Evolutionary conservation across 116 monocot species (phyloP).

Genomic region (Phalaenopsis hybrid): DNA sequence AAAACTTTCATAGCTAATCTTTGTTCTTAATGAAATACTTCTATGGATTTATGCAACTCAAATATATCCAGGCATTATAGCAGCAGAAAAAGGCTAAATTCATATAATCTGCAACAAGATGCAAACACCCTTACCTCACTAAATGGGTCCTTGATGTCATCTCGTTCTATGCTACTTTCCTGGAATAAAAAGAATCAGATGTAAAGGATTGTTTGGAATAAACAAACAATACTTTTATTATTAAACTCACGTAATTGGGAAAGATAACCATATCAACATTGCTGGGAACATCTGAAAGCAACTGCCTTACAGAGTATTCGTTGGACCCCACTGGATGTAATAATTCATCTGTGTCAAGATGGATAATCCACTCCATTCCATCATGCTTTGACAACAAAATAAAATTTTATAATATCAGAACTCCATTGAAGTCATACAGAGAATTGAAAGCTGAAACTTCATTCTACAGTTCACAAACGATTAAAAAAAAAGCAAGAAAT

Average conservation of each 20-base stretch:
- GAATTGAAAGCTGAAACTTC: not conserved
- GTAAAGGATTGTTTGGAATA: not conserved
- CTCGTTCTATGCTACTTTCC: conserved; percentile 56
- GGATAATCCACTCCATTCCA: conserved; percentile 62
- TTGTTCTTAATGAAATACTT: too few relatives aligned
- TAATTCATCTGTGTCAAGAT: conserved; percentile 70
- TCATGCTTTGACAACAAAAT: conserved; percentile 22
- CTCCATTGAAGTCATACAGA: not conserved
- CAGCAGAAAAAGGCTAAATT: not conserved
- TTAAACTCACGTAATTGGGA: conserved; percentile 58
- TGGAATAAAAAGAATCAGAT: conserved; percentile 17
- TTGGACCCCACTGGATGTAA: conserved; percentile 46
- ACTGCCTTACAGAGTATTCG: conserved; percentile 43
- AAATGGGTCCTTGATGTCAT: conserved; percentile 48
- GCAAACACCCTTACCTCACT: conserved; percentile 27
- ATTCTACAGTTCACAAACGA: not conserved
- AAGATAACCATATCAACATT: conserved; percentile 63
- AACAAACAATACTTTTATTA: not conserved
- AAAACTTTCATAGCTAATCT: too few relatives aligned
- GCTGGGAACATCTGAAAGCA: conserved; percentile 39
- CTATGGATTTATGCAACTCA: not conserved
- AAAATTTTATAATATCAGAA: not conserved
- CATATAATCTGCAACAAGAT: not conserved
- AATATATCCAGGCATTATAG: not conserved
- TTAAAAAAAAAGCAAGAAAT: not conserved